Conservation (phyloP, 2,329 filamentous ascomycete genomes). For the Dryadomyces quercus-mongolicae region DNA sequence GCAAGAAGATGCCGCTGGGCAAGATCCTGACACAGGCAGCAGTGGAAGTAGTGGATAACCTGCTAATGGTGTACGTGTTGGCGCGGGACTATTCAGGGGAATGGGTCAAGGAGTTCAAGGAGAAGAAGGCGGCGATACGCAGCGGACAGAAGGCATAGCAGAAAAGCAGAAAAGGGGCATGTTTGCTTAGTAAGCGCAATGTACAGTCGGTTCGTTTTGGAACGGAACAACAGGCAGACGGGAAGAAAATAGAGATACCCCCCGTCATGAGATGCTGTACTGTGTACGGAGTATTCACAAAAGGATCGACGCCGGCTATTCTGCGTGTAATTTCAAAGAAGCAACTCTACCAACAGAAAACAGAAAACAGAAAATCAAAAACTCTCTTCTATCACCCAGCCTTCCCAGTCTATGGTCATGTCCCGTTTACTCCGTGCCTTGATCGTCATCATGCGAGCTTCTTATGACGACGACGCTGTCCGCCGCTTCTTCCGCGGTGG, state of each 20-base stretch:
- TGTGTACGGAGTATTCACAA: too few species aligned
- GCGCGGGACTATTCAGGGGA: constrained; percentile 54
- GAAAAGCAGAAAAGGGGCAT: too few species aligned
- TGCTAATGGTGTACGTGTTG: constrained; percentile 74
- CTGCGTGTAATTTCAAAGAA: too few species aligned
- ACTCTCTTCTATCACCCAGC: not conserved
- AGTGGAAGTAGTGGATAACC: constrained; percentile 76
- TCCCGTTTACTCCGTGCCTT: not conserved
- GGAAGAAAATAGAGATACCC: not conserved
- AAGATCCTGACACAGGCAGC: constrained; percentile 61
- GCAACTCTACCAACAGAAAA: not conserved
- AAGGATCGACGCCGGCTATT: too few species aligned
- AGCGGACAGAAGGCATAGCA: not conserved
- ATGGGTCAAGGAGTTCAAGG: constrained; percentile 84
- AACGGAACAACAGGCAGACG: too few species aligned
- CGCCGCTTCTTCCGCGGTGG: constrained; percentile 5
- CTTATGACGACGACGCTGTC: too few species aligned
- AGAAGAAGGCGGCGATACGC: constrained; percentile 37
- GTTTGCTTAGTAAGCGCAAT: too few species aligned
- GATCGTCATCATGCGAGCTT: not conserved
- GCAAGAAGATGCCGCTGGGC: constrained; percentile 68
- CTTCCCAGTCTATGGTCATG: not conserved
- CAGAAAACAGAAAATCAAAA: not conserved
- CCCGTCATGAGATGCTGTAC: too few species aligned
- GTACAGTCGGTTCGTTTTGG: too few species aligned